A percentile compares a stretch with the other conserved stretches of the same genome.
These are phyloP conservation scores for Jimgerdemannia lactiflua DNA, from an alignment of 192 early-diverging fungal species.

Conservation along the genomic window DNA sequence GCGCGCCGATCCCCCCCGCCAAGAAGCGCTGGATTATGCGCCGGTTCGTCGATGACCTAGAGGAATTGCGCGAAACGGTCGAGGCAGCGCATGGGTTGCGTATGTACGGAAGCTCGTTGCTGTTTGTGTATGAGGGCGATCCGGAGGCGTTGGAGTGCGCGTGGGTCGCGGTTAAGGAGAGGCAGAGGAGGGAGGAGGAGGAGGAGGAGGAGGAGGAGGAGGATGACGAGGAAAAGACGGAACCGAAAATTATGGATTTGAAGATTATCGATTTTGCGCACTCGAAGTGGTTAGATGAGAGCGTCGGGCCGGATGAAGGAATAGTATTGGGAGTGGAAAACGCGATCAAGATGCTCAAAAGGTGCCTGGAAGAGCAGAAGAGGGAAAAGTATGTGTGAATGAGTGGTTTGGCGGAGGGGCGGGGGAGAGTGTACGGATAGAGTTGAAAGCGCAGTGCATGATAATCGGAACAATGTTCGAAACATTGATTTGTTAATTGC, in stretches of 20 bases:
- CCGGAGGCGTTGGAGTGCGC: conserved; percentile 20
- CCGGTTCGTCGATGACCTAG: conserved; percentile 57
- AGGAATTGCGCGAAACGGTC: conserved; percentile 55
- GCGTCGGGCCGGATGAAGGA: neutral
- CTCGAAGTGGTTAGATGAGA: conserved; percentile 50
- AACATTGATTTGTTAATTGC: no score
- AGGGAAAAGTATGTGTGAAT: neutral
- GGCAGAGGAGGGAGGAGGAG: conserved; percentile 24
- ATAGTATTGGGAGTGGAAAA: neutral
- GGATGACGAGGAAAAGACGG: conserved; percentile 2
- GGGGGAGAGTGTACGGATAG: no score
- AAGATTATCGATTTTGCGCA: conserved; percentile 92
- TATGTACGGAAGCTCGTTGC: conserved; percentile 71
- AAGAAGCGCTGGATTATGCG: conserved; percentile 53
- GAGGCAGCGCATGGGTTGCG: conserved; percentile 44
- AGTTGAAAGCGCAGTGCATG: no score
- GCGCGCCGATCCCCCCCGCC: conserved; percentile 36
- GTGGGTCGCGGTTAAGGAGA: neutral
- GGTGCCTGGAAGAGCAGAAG: neutral
- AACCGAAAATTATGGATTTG: conserved; percentile 56
- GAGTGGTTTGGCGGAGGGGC: no score
- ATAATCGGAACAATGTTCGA: no score
- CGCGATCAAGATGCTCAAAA: neutral
- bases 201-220: conserved; percentile 18
- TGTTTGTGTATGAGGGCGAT: conserved; percentile 83